Base-by-base conservation (phyloP, 306 rosid genomes). In the Trifolium dubium region DNA sequence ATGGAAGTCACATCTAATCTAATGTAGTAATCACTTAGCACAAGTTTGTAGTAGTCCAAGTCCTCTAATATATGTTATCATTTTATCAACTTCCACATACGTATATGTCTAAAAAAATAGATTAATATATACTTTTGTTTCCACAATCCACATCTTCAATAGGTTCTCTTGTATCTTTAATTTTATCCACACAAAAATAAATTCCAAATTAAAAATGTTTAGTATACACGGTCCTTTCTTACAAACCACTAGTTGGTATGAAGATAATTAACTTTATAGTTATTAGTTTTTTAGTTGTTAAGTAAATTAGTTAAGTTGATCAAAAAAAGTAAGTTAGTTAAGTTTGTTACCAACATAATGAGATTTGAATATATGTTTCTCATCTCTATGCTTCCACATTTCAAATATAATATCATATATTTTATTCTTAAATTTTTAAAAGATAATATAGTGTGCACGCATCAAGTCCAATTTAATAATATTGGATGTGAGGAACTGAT, bases 111-210 rank as follows among this genome's bases (percentile, higher is more conserved):
- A 35, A 41, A 55, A 37, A 14, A 2, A 41, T 43, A 67, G 18
- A 50, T 34, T 23, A 7, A 46, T 46, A 46, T 28, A 59, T 59
- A 43, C 69, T 72, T 83, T 66, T 41, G 35, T 62, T 23, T 68
- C 78, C 85, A 77, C 87, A 40, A 80, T 69, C 76, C 19, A 40
- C 83, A 73, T 59, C 54, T 69, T 73, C 49, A 49, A 80, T 74
- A 72, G 87, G 87, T 62, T 80, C 73, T 39, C 71, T 7, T 40
- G 39, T 19, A 31, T 62, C 63, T 39, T 56, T 60, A 80, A 69
- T 69, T 73, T 80, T 69, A 73, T 49, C 78, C 72, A 64, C 75
- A 80, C 32, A 72, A 80, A 72, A 72, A 18, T 84, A 56, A 46
- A 71, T 65, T 74, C 62, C 46, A 43, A 67, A 29, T 37, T 66